A percentile compares a stretch with the other conserved stretches of the same genome.
phyloP scores from a whole-genome alignment of 2,329 filamentous ascomycete genomes.

The Emergomyces orientalis region DNA sequence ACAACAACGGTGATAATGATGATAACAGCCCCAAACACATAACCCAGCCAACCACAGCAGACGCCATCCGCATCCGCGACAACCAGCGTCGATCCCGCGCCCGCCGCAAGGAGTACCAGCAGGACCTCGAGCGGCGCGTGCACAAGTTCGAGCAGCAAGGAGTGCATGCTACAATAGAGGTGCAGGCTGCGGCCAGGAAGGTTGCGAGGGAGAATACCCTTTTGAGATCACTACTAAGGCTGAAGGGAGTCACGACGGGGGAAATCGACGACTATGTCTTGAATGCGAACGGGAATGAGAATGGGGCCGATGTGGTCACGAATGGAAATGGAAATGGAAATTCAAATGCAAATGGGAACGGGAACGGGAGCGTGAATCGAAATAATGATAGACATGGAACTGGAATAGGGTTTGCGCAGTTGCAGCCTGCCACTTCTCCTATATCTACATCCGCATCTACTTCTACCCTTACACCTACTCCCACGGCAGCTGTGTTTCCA shows the following conservation, averaged over 20 bases:
- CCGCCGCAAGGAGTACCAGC: constrained; percentile 62
- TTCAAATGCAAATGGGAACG: neutral
- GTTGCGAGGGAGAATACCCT: constrained; percentile 62
- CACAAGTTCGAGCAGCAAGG: constrained; percentile 56
- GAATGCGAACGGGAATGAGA: neutral
- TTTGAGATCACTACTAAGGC: constrained; percentile 50
- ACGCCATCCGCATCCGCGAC: constrained; percentile 54
- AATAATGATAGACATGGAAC: neutral
- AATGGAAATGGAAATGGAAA: constrained; percentile 3
- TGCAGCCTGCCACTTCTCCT: neutral
- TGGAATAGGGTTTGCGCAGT: neutral
- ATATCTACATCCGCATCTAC: neutral
- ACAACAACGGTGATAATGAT: neutral
- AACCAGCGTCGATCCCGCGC: constrained; percentile 70
- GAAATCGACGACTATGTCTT: constrained; percentile 40
- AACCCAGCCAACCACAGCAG: neutral
- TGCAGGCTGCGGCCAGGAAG: constrained; percentile 58
- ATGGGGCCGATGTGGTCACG: constrained; percentile 1
- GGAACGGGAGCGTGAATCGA: neutral
- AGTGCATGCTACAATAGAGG: constrained; percentile 59
- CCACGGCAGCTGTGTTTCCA: neutral
- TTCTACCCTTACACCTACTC: neutral
- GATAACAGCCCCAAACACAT: neutral
- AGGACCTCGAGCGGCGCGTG: constrained; percentile 57
- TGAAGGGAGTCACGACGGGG: constrained; percentile 49